These are phyloP conservation scores for Magnusiomyces suaveolens DNA, from an alignment of 1,139 yeast species.

Conservation along the genomic window DNA sequence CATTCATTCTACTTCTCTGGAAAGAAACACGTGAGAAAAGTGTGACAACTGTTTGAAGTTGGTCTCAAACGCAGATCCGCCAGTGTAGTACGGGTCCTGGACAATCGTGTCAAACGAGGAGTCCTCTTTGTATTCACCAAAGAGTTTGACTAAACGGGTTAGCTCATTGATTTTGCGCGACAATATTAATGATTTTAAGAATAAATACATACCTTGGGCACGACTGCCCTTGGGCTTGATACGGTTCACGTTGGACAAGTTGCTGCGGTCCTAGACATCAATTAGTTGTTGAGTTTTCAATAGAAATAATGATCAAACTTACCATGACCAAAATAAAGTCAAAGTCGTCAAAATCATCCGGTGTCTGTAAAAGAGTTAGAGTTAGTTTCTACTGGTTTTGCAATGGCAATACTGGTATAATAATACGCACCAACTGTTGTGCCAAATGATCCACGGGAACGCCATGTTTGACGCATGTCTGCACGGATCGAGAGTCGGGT, in stretches of 20 bases:
- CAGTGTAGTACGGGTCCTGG: constrained; percentile 90
- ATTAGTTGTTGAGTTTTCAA: neutral
- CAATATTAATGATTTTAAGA: neutral
- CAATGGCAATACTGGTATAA: too few relatives aligned
- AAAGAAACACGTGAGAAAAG: constrained; percentile 34
- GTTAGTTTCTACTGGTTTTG: neutral
- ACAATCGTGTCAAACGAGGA: constrained; percentile 46
- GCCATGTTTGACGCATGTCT: constrained; percentile 59
- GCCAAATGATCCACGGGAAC: constrained; percentile 70
- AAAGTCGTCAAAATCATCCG: constrained; percentile 53
- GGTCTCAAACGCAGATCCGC: constrained; percentile 66
- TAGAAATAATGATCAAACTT: neutral
- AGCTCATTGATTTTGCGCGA: neutral
- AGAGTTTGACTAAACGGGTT: constrained; percentile 34
- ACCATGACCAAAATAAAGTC: constrained; percentile 81
- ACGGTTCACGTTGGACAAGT: constrained; percentile 48
- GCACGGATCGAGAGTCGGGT: constrained; percentile 67
- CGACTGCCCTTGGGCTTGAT: constrained; percentile 48
- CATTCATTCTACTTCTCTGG: neutral
- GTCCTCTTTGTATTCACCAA: constrained; percentile 65
- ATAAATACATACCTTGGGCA: constrained; percentile 35
- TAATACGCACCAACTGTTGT: constrained; percentile 46
- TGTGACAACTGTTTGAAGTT: constrained; percentile 67
- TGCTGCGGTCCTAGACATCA: constrained; percentile 43
- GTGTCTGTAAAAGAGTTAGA: constrained; percentile 10